Conservation (phyloP, 192 early-diverging fungal genomes). For the Coemansia sp. region DNA sequence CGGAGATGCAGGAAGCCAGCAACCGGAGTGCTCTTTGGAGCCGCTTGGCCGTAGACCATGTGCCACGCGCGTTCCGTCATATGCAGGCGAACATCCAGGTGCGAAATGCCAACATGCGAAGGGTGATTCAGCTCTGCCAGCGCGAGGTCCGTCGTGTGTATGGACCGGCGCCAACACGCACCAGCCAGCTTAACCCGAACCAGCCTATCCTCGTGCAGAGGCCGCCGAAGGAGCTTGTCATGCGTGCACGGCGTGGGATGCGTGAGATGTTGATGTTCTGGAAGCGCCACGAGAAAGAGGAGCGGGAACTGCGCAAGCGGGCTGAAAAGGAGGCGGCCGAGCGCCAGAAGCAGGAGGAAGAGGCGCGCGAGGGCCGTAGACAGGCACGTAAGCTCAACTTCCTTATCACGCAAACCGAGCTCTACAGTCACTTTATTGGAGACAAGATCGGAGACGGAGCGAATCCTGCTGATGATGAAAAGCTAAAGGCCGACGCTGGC, state of each 20-base stretch:
- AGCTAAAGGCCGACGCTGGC: conserved; percentile 5
- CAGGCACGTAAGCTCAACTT: conserved; percentile 91
- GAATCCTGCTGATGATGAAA: conserved; percentile 8
- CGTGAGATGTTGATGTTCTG: conserved; percentile 85
- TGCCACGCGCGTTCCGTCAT: conserved; percentile 47
- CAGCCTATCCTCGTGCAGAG: conserved; percentile 29
- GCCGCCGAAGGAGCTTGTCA: conserved; percentile 62
- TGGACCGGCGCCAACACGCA: conserved; percentile 41
- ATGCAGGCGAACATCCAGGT: conserved; percentile 36
- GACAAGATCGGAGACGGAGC: conserved; percentile 63
- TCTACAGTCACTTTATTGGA: conserved; percentile 90
- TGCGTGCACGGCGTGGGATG: conserved; percentile 64
- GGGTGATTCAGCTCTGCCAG: conserved; percentile 69
- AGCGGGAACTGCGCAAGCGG: conserved; percentile 82
- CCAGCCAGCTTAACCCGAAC: conserved; percentile 34
- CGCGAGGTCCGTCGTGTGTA: conserved; percentile 67
- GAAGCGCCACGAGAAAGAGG: conserved; percentile 89
- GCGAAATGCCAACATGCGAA: conserved; percentile 63
- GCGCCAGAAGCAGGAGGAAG: conserved; percentile 73
- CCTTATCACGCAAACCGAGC: conserved; percentile 87
- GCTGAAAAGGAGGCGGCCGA: conserved; percentile 86
- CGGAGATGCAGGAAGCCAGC: conserved; percentile 4
- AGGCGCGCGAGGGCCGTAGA: conserved; percentile 73
- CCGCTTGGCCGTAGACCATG: conserved; percentile 34
- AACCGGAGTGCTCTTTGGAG: conserved; percentile 22